Base-by-base conservation (phyloP, 179 eudicot species). In the Vitellaria paradoxa region DNA sequence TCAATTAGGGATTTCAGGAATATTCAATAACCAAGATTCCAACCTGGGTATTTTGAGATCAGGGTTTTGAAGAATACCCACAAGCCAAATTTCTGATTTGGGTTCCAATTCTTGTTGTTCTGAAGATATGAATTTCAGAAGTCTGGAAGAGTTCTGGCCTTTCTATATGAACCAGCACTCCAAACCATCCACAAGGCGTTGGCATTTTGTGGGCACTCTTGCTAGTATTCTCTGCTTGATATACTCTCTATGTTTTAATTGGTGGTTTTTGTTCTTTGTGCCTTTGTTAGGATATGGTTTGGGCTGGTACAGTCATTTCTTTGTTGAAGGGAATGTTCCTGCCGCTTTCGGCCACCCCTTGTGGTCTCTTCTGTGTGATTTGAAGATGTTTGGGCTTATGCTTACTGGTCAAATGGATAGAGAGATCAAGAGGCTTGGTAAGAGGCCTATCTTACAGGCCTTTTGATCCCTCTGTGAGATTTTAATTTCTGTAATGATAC, bases 341-440 rank as follows among this genome's bases (percentile, higher is more conserved):
- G 97, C 93, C 2, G 86, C 97, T 3, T 91, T 95, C 72, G 93
- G 97, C 50, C 94, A 95, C 67, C 99, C 97, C 0, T 4, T 95
- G 64, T 93, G 97, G 99, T 95, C 99, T 7, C 82, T 93, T 9
- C 46, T 86, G 8, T 94, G 97, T 84, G 97, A 93, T 88, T 81
- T 70, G 64, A 93, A 88, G 94, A 91, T 93, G 97, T 95, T 93
- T 89, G 97, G 92, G 0, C 87, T 93, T 68, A 95, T 93, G 92
- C 82, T 95, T 55, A 91, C 95, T 59, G 97, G 97, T 60, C 86
- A 79, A 70, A 82, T 91, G 87, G 96, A 92, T 75, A 73, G 85
- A 56, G 93, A 92, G 82, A 91, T 92, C 72, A 91, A 91, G 83
- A 82, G 93, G 78, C 91, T 92, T 75, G 97, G 97, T 69, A 92